Evolutionary conservation across 441 rosid species (phyloP), one percentile per base, ranked within the genome.

Genomic region (Brassica balearica): DNA sequence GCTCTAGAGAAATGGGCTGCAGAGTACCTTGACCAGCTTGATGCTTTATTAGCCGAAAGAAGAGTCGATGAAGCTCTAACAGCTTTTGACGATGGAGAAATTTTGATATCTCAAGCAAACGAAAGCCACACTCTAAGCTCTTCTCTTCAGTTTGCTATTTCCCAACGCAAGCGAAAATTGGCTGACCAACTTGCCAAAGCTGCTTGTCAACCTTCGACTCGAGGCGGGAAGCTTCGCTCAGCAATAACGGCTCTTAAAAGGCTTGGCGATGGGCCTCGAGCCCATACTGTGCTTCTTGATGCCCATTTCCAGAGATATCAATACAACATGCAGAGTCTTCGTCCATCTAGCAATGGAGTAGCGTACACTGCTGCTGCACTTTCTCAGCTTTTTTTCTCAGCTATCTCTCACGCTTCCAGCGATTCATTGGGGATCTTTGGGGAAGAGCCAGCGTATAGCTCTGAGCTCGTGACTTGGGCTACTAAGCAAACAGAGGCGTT

Each of bases 401-500:
- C 99, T 71, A 88, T 96, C 78, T 88, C 96, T 75, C 99, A 94
- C 85, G 98, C 98, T 62, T 96, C 98, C 65, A 86, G 80, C 76
- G 98, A 96, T 85, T 94, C 99, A 3, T 72, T 90, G 80, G 62
- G 86, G 65, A 92, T 94, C 70, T 96, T 94, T 80, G 98, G 98
- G 63, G 83, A 85, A 71, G 98, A 94, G 85, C 88, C 88, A 38
- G 96, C 96, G 70, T 96, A 94, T 81, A 82, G 92, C 68, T 96
- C 99, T 46, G 98, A 96, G 85, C 97, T 96, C 65, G 98, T 96
- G 64, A 87, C 95, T 86, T 96, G 99, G 99, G 97, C 99, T 65
- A 90, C 95, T 32, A 91, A 89, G 83, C 98, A 92, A 84, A 89
- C 92, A 1, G 97, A 96, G 86, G 85, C 92, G n/a, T 27, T 27